phyloP scores from a whole-genome alignment of 139 green algal species.

The Nannochloris sp. region DNA sequence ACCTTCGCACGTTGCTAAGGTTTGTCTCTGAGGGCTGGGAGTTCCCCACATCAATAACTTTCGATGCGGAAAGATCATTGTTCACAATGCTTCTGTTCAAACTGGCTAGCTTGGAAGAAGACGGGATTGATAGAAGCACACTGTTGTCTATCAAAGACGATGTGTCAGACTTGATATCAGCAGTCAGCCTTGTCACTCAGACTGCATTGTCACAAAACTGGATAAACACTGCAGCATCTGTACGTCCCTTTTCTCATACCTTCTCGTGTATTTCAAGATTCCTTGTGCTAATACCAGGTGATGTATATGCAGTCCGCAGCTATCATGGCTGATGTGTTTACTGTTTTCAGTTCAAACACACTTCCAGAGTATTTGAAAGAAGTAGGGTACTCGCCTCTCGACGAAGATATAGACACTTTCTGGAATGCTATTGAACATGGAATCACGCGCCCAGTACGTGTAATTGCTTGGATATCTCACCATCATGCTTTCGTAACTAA shows the following conservation, averaged over 20 bases:
- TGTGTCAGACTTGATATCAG: too few relatives aligned
- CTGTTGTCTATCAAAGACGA: too few relatives aligned
- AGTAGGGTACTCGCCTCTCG: not conserved
- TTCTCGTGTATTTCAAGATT: too few relatives aligned
- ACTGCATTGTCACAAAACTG: too few relatives aligned
- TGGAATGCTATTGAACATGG: conserved; percentile 8
- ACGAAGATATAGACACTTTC: conserved; percentile 4
- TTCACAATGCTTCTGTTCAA: too few relatives aligned
- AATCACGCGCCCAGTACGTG: not conserved
- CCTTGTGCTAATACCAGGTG: not conserved
- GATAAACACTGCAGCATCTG: too few relatives aligned
- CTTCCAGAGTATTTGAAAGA: conserved; percentile 1
- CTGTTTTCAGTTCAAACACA: conserved; percentile 13
- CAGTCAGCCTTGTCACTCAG: too few relatives aligned
- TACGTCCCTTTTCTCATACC: too few relatives aligned
- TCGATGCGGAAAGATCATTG: not conserved
- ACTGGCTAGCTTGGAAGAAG: too few relatives aligned
- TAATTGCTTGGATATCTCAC: not conserved
- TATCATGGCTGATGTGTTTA: conserved; percentile 8
- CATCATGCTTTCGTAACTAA: not conserved
- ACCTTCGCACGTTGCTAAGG: not conserved
- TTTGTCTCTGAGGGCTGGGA: conserved; percentile 2
- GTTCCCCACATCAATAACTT: not conserved
- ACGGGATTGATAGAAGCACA: too few relatives aligned
- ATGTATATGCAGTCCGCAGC: not conserved